Evolutionary conservation across 208 protist genomes (phyloP).

Genomic region (Leishmania turanica): DNA sequence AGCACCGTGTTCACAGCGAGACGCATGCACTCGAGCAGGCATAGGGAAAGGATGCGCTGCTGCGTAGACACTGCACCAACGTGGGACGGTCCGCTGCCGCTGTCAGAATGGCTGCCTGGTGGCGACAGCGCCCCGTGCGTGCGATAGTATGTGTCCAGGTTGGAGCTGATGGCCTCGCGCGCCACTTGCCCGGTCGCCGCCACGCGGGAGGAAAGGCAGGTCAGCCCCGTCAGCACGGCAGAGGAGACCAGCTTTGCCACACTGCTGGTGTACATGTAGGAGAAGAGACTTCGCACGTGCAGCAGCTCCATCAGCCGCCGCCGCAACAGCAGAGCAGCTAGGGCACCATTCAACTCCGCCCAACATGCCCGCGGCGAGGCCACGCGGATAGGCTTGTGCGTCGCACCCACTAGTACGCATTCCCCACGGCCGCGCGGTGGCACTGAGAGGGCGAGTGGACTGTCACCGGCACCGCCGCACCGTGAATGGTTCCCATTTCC

Average conservation of each 20-base stretch:
- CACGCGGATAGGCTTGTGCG: conserved; percentile 4
- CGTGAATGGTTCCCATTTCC: neutral
- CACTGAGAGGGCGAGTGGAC: neutral
- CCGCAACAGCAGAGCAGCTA: conserved; percentile 35
- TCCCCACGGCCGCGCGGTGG: neutral
- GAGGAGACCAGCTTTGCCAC: conserved; percentile 37
- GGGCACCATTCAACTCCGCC: conserved; percentile 36
- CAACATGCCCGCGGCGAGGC: conserved; percentile 45
- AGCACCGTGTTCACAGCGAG: conserved; percentile 51
- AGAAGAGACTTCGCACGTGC: conserved; percentile 50
- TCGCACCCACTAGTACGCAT: neutral
- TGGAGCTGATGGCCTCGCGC: conserved; percentile 39
- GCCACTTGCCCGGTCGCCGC: conserved; percentile 33
- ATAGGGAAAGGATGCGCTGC: conserved; percentile 38
- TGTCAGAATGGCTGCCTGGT: neutral
- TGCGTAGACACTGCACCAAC: neutral
- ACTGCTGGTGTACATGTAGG: conserved; percentile 62
- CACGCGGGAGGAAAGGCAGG: conserved; percentile 46
- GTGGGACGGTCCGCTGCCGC: neutral
- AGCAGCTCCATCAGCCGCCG: conserved; percentile 33
- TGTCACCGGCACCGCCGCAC: neutral
- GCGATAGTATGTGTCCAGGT: conserved; percentile 33
- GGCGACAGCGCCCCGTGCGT: neutral
- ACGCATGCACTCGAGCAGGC: conserved; percentile 54
- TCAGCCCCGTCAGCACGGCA: conserved; percentile 45